A percentile compares a stretch with the other conserved stretches of the same genome.
phyloP scores from a whole-genome alignment of 2,329 filamentous ascomycete species.

The Aulographum hederae region DNA sequence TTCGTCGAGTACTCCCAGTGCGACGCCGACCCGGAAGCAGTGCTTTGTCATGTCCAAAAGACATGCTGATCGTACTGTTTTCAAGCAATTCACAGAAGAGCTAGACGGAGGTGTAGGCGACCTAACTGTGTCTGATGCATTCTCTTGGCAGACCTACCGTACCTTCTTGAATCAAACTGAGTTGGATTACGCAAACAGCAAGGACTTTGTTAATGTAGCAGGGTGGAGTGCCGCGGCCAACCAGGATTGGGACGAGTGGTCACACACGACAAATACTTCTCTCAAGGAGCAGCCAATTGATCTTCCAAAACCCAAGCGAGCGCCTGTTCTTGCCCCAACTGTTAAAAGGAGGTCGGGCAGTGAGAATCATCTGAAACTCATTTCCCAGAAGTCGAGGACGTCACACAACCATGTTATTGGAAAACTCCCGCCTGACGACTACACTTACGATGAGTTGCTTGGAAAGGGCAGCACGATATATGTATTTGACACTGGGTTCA shows the following conservation, averaged over 20 bases:
- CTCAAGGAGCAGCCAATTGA: too few species aligned
- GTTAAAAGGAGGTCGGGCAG: too few species aligned
- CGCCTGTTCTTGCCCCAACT: too few species aligned
- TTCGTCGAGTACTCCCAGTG: neutral
- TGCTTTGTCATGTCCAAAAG: neutral
- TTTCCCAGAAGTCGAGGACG: neutral
- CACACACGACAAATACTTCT: too few species aligned
- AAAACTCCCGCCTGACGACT: neutral
- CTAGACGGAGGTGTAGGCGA: neutral
- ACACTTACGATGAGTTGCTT: neutral
- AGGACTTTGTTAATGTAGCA: neutral
- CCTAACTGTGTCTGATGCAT: neutral
- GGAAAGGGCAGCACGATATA: neutral
- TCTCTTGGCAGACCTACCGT: neutral
- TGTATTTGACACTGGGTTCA: neutral
- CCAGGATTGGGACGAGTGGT: too few species aligned
- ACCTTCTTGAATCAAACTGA: neutral
- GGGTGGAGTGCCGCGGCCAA: too few species aligned
- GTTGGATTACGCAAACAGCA: neutral
- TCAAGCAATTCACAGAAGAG: neutral
- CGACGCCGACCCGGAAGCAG: neutral
- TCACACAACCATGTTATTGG: neutral
- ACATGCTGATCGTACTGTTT: neutral
- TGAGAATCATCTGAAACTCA: neutral
- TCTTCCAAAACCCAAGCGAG: too few species aligned